A percentile compares a stretch with the other conserved stretches of the same genome.
These are phyloP conservation scores for Aphanomyces stellatus DNA, from an alignment of 352 stramenopile species.

Conservation along the genomic window DNA sequence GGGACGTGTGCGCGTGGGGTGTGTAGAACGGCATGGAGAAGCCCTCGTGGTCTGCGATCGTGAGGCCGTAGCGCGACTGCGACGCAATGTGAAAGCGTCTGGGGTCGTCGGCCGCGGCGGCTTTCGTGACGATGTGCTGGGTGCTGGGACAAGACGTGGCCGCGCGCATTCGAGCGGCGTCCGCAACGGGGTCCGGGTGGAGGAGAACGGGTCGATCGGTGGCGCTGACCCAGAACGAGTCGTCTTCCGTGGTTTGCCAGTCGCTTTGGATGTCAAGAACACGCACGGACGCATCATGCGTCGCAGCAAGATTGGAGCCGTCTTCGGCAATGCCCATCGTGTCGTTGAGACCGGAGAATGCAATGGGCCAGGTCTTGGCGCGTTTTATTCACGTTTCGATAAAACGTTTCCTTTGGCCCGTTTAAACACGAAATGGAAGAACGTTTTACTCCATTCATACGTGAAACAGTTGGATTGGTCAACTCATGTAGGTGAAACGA, in stretches of 20 bases:
- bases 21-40: constrained; percentile 1
- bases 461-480: not conserved
- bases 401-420: no score
- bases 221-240: constrained; percentile 8
- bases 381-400: no score
- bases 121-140: constrained; percentile 16
- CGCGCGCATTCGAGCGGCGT: constrained; percentile 29
- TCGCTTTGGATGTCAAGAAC: constrained; percentile 53
- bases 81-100: constrained; percentile 20
- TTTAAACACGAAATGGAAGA: not conserved
- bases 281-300: not conserved
- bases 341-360: not conserved
- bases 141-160: constrained; percentile 45
- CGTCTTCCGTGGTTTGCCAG: constrained; percentile 29
- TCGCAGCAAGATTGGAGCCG: not conserved
- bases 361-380: no score
- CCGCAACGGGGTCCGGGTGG: not conserved
- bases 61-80: constrained; percentile 39
- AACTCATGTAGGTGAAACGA: not conserved
- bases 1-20: not conserved
- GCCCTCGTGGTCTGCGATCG: constrained; percentile 11
- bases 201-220: not conserved
- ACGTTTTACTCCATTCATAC: not conserved
- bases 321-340: not conserved
- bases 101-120: not conserved